Base-by-base conservation (phyloP, 2,329 filamentous ascomycete genomes). In the Orbilia blumenaviensis region DNA sequence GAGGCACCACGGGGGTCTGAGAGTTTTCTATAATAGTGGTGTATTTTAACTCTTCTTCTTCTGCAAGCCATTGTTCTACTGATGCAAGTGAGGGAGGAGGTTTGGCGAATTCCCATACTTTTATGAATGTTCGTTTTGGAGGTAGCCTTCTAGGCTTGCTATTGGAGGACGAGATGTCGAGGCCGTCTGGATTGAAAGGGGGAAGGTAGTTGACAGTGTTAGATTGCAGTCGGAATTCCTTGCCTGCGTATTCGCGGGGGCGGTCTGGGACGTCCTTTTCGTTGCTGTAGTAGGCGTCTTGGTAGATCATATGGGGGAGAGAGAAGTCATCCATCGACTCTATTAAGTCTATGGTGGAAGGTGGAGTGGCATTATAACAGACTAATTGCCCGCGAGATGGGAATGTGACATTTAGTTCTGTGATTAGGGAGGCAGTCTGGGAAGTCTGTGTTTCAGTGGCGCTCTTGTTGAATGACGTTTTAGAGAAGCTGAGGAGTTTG, bases 241-340 rank as follows among this genome's bases (percentile, higher is more conserved):
- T 89, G 2, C 94, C 94, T 5, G 92, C 94, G 83, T 97, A 98
- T 82, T 97, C 93, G 63, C 92, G 87, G 32, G 87, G 83, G 63
- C 90, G 88, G 41, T 90, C 87, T 10, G 94, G 93, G 0, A 97
- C 91, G 82, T 98, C 95, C 60, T 86, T 86, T 77, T 96, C 92
- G 27, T 92, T 86, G 79, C 93, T 92, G 81, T 97, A 98, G 80
- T 90, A 94, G 0, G 94, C 90, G 81, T 93, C 90, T 82, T 93
- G 92, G 78, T 97, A 96, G 56, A 97, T 87, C 12, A 91, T 87
- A 71, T 90, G 86, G 0, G 91, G 91, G 7, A 89, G 83, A 10
- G 86, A 86, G 69, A 86, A 83, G n/a, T 85, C 81, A 78, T 86
- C 82, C 81, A 93, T 86, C 0, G 89, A 90, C 0, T 84, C 83